Percentiles rank a stretch among this genome's conserved stretches.
Evolutionary conservation across 2,329 filamentous ascomycete species (phyloP).

Genomic region (Alternaria sp.): DNA sequence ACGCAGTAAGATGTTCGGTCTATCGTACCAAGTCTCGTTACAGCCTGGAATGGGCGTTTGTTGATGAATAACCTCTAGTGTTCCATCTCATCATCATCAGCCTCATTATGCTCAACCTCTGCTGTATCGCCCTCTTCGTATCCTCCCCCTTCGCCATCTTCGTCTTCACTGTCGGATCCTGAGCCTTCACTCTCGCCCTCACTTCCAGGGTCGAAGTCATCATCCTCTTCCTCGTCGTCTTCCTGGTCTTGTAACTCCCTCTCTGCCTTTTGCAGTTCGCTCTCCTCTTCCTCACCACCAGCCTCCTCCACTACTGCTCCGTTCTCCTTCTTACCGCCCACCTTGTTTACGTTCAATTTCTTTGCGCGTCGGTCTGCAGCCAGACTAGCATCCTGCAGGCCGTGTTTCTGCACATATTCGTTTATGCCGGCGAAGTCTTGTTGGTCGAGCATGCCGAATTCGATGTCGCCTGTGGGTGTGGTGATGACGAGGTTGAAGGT

Average conservation of each 20-base stretch:
- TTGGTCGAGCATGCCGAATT: conserved; percentile 73
- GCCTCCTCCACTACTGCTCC: conserved; percentile 14
- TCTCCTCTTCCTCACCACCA: conserved; percentile 47
- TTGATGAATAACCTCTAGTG: conserved; percentile 11
- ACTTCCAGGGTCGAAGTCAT: conserved; percentile 54
- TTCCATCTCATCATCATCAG: conserved; percentile 43
- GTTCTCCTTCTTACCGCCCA: conserved; percentile 36
- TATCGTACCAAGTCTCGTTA: neutral
- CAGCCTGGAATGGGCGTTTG: neutral
- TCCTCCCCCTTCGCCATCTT: conserved; percentile 39
- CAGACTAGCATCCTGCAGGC: conserved; percentile 69
- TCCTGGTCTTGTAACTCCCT: conserved; percentile 50
- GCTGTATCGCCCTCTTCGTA: conserved; percentile 44
- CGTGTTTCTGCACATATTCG: conserved; percentile 67
- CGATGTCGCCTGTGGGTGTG: conserved; percentile 63
- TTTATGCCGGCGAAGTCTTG: conserved; percentile 69
- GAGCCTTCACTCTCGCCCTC: conserved; percentile 54
- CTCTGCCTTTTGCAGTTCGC: conserved; percentile 53
- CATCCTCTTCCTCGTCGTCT: conserved; percentile 54
- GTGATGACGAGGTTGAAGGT: conserved; percentile 71
- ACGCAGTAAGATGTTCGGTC: neutral
- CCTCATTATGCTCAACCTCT: conserved; percentile 26
- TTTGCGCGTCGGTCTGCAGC: conserved; percentile 68
- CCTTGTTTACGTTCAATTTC: conserved; percentile 62
- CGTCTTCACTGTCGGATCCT: conserved; percentile 49